phyloP scores from a whole-genome alignment of 306 rosid species.

The Oemleria cerasiformis region DNA sequence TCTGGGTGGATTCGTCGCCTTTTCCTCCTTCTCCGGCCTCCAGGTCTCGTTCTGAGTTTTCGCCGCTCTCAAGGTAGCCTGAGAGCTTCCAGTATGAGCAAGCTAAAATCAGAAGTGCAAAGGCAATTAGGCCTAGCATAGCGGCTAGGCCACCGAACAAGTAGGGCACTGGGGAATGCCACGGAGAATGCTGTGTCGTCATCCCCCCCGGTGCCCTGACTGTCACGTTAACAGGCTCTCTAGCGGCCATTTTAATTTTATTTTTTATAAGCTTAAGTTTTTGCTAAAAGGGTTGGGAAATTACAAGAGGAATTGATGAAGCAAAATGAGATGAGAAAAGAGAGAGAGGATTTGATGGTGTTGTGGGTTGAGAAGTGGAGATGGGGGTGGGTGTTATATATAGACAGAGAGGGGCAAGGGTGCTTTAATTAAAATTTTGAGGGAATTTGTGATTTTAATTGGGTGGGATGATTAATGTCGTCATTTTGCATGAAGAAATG shows the following conservation, averaged over 20 bases:
- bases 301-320: background rate
- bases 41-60: conserved; percentile 39
- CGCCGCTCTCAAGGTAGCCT: conserved; percentile 56
- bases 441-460: background rate
- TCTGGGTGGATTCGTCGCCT: conserved; percentile 35
- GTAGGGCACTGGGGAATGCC: conserved; percentile 98
- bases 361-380: conserved; percentile 38
- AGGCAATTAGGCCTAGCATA: conserved; percentile 93
- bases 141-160: conserved; percentile 94
- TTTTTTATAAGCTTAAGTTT: background rate
- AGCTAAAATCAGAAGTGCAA: conserved; percentile 87
- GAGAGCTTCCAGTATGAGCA: conserved; percentile 99
- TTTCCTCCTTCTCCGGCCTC: conserved; percentile 50
- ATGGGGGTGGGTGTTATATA: conserved; percentile 48
- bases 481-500: conserved; percentile 37
- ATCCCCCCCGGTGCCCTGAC: conserved; percentile 34
- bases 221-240: conserved; percentile 46
- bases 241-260: conserved; percentile 39
- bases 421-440: background rate
- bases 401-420: conserved; percentile 15
- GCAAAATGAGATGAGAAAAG: background rate
- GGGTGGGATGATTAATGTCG: conserved; percentile 38
- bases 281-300: background rate
- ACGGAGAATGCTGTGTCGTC: conserved; percentile 56
- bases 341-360: background rate